Conservation (phyloP, 352 stramenopile genomes). For the Pythium aquatile region DNA sequence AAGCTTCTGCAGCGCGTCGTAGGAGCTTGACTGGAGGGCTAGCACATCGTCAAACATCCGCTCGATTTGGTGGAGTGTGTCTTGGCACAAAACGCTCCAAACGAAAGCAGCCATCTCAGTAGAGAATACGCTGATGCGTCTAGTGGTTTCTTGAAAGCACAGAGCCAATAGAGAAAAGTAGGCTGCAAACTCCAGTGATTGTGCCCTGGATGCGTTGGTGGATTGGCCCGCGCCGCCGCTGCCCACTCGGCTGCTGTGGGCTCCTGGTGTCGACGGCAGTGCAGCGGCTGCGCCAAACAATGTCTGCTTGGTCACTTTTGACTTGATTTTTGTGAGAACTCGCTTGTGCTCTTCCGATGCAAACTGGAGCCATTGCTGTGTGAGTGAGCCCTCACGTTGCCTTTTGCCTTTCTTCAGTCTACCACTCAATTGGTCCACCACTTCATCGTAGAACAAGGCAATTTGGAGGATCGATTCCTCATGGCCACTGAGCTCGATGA, state of each 20-base stretch:
- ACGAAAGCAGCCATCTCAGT: slow-evolving; percentile 33
- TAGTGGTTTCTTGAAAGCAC: slow-evolving; percentile 40
- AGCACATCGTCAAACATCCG: slow-evolving; percentile 18
- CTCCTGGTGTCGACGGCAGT: neutral
- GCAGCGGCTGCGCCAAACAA: neutral
- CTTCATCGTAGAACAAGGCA: slow-evolving; percentile 37
- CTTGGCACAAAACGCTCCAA: slow-evolving; percentile 30
- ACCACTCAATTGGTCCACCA: slow-evolving; percentile 7
- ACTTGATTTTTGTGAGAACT: slow-evolving; percentile 23
- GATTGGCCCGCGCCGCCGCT: neutral
- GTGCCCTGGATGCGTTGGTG: neutral
- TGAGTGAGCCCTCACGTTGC: neutral
- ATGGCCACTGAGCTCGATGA: slow-evolving; percentile 46
- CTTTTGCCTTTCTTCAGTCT: neutral
- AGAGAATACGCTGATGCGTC: slow-evolving; percentile 34
- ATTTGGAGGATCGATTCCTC: slow-evolving; percentile 41
- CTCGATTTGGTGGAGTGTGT: slow-evolving; percentile 21
- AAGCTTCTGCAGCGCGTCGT: slow-evolving; percentile 27
- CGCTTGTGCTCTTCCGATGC: slow-evolving; percentile 2
- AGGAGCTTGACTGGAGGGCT: slow-evolving; percentile 3
- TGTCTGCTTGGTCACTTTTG: slow-evolving; percentile 7
- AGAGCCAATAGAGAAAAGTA: slow-evolving; percentile 37
- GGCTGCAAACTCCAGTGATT: slow-evolving; percentile 1
- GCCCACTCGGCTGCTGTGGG: neutral
- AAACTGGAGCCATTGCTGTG: slow-evolving; percentile 22